Conservation (phyloP, 2,329 filamentous ascomycete species). For the Venturia nashicola region DNA sequence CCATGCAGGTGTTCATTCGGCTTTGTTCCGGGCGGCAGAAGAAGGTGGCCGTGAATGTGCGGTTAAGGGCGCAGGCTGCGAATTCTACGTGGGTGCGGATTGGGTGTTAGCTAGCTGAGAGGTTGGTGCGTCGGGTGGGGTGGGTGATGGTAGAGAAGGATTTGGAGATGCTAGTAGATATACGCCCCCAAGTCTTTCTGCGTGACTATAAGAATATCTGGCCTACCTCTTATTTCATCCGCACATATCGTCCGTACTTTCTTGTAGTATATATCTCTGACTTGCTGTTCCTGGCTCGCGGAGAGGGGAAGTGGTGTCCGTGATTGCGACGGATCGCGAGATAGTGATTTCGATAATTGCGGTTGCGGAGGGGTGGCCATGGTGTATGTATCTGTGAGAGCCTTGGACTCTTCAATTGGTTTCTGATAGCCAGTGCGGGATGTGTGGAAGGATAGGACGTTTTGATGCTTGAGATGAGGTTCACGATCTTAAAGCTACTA, state of each 20-base stretch:
- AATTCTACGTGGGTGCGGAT: slow-evolving; percentile 49
- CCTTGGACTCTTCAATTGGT: background rate
- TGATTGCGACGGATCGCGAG: slow-evolving; percentile 14
- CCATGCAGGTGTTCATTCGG: slow-evolving; percentile 91
- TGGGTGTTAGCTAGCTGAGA: background rate
- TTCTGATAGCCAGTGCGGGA: background rate
- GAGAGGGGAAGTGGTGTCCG: slow-evolving; percentile 76
- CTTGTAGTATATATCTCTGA: slow-evolving; percentile 69
- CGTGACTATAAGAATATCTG: background rate
- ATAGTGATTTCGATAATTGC: background rate
- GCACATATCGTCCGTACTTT: slow-evolving; percentile 66
- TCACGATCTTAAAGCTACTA: background rate
- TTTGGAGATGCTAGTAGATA: too few relatives aligned
- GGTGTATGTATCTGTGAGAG: background rate
- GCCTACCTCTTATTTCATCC: slow-evolving; percentile 36
- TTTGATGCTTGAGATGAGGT: background rate
- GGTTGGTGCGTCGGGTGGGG: background rate
- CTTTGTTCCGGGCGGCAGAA: slow-evolving; percentile 68
- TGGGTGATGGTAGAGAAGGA: background rate
- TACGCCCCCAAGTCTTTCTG: background rate
- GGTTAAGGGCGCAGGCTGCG: slow-evolving; percentile 74
- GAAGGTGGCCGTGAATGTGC: slow-evolving; percentile 81
- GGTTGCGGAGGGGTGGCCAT: background rate
- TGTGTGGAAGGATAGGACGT: background rate
- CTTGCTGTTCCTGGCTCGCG: slow-evolving; percentile 67